Percentiles rank a stretch among this genome's conserved stretches.
Conservation (phyloP, 2,329 filamentous ascomycete genomes). For the Fusarium verrucosum region DNA sequence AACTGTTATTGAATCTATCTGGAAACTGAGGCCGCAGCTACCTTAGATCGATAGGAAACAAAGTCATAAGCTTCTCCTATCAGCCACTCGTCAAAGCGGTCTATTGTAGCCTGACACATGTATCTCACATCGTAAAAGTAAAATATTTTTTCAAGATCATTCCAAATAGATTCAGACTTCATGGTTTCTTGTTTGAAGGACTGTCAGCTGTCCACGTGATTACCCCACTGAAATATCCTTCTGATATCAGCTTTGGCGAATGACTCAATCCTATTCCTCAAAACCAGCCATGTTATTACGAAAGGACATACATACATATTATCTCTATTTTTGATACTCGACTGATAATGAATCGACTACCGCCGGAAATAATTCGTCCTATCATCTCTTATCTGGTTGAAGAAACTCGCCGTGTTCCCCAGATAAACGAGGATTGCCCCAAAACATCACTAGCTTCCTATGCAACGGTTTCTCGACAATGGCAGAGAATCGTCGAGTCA, state of each 20-base stretch:
- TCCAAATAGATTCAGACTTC: background rate
- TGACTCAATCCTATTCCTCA: background rate
- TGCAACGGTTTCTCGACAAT: constrained; percentile 1
- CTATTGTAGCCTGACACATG: no score
- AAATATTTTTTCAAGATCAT: no score
- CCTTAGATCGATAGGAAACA: background rate
- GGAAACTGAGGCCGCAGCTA: background rate
- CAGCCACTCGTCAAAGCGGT: background rate
- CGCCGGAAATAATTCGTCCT: background rate
- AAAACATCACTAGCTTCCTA: background rate
- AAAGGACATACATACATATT: background rate
- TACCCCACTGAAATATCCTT: background rate
- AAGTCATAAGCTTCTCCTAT: background rate
- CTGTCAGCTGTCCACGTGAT: background rate
- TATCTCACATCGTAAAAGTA: no score
- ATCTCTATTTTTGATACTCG: no score
- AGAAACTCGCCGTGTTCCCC: background rate
- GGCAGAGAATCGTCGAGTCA: background rate
- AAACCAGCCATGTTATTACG: background rate
- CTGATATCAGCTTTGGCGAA: background rate
- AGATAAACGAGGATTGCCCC: background rate
- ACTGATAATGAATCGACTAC: background rate
- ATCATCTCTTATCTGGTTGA: background rate
- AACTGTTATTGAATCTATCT: background rate
- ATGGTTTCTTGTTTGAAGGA: background rate